Evolutionary conservation across 2,329 filamentous ascomycete species (phyloP), one percentile per base, ranked within the genome.

Genomic region (Blastomyces parvus): DNA sequence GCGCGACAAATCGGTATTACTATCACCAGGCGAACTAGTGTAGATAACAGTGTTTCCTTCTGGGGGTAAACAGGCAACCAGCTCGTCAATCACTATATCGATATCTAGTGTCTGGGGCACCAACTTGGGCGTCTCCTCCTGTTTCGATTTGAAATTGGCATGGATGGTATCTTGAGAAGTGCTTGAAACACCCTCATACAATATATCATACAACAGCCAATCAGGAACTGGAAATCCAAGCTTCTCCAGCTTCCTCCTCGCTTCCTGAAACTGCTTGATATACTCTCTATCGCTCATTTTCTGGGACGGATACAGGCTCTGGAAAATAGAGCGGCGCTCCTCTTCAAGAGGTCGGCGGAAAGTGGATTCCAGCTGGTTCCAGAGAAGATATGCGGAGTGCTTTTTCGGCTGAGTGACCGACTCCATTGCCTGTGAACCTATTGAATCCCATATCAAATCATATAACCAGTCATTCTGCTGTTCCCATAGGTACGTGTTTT

Each of bases 381-480:
- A 59, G 40, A 59, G 57, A 8, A 59, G 33, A 46, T 59, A 59
- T 14, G 57, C 57, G 1, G 57, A 59, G 42, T 33, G 57, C n/a
- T 19, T 59, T 25, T 46, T 59, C 30, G 57, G 57, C 5, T 30
- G 38, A 25, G 57, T 46, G 22, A 59, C 57, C 6, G 25, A 30
- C 22, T 59, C 57, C 25, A 59, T 59, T 22, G 57, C 57, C 40
- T 30, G 22, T 25, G 57, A 13, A 14, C 14, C 14, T 44, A 59
- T 30, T 25, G 57, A 59, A 40, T 59, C 40, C 57, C 57, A 59
- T 44, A 59, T 59, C 22, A 59, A 33, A 59, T 46, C 9, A 38
- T 59, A 46, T 5, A 59, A 22, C 57, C 57, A 59, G 57, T 59
- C 57, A n/a, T 59, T 59, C 57, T 59, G 38, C 40, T 46, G 57